Evolutionary conservation across 192 early-diverging fungal genomes (phyloP).

Genomic region (Umbelopsis sp.): DNA sequence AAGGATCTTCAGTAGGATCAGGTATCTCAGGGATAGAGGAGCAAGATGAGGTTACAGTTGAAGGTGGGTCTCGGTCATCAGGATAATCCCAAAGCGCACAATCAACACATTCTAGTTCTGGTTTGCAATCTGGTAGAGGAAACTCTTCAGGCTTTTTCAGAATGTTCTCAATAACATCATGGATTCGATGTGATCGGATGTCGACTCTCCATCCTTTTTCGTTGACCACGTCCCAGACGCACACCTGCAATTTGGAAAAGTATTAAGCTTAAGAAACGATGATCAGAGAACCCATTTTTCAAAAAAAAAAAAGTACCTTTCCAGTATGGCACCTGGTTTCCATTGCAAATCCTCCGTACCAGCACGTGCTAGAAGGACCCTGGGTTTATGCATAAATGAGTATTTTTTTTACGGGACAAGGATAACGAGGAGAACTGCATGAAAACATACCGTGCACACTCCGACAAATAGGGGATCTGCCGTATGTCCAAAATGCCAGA

Average conservation of each 20-base stretch:
- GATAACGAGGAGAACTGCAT: background rate
- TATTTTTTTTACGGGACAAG: slow-evolving; percentile 33
- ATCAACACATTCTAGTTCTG: slow-evolving; percentile 65
- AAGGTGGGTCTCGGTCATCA: slow-evolving; percentile 26
- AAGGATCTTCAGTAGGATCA: slow-evolving; percentile 14
- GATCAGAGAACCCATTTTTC: background rate
- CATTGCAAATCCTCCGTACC: slow-evolving; percentile 76
- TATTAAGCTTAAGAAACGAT: background rate
- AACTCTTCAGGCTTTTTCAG: slow-evolving; percentile 39
- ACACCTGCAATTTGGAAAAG: slow-evolving; percentile 25
- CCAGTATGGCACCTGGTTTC: slow-evolving; percentile 90
- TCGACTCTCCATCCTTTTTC: slow-evolving; percentile 67
- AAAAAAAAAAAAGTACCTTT: slow-evolving; percentile 22
- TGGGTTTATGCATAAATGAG: background rate
- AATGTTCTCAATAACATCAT: slow-evolving; percentile 72
- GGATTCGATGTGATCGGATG: slow-evolving; percentile 79
- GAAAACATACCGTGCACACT: slow-evolving; percentile 59
- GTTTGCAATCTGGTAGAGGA: slow-evolving; percentile 30
- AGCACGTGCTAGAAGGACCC: slow-evolving; percentile 56
- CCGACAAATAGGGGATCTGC: slow-evolving; percentile 93
- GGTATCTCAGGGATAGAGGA: slow-evolving; percentile 10
- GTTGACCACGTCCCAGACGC: slow-evolving; percentile 67
- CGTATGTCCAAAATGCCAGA: slow-evolving; percentile 91
- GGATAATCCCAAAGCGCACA: slow-evolving; percentile 75
- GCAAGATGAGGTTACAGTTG: background rate